Evolutionary conservation across 176 grass and related monocot genomes (phyloP).

Genomic region (Avena eriantha): DNA sequence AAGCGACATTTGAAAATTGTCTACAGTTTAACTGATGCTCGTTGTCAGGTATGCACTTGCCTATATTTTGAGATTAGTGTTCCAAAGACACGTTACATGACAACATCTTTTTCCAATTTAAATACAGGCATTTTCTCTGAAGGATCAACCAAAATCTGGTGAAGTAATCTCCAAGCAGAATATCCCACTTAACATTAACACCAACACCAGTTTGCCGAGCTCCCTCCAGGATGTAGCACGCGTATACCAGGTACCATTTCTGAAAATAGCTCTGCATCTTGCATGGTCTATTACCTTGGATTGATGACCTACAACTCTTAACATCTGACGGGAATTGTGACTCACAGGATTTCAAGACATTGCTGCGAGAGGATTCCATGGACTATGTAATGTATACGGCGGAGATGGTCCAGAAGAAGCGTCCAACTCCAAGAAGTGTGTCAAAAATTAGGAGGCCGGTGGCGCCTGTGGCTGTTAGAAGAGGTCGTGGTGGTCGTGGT

Average conservation of each 20-base stretch:
- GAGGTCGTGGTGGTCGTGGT: constrained; percentile 41
- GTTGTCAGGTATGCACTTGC: constrained; percentile 72
- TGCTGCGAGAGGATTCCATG: constrained; percentile 85
- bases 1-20: constrained; percentile 97
- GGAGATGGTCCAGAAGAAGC: constrained; percentile 67
- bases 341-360: constrained; percentile 87
- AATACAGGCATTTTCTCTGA: constrained; percentile 92
- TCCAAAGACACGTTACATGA: constrained; percentile 33
- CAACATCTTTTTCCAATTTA: constrained; percentile 43
- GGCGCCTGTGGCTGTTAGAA: constrained; percentile 32
- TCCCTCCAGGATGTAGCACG: constrained; percentile 64
- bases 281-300: constrained; percentile 17
- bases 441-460: constrained; percentile 63
- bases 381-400: constrained; percentile 69
- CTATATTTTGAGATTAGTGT: constrained; percentile 30
- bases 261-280: constrained; percentile 28
- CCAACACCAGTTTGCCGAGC: constrained; percentile 61
- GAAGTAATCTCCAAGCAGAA: constrained; percentile 88
- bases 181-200: constrained; percentile 72
- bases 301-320: not conserved
- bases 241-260: constrained; percentile 73
- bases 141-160: constrained; percentile 77
- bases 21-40: constrained; percentile 82
- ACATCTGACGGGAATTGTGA: constrained; percentile 11
- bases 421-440: constrained; percentile 68